Conservation (phyloP, 305 asterid genomes). For the Vinca major region DNA sequence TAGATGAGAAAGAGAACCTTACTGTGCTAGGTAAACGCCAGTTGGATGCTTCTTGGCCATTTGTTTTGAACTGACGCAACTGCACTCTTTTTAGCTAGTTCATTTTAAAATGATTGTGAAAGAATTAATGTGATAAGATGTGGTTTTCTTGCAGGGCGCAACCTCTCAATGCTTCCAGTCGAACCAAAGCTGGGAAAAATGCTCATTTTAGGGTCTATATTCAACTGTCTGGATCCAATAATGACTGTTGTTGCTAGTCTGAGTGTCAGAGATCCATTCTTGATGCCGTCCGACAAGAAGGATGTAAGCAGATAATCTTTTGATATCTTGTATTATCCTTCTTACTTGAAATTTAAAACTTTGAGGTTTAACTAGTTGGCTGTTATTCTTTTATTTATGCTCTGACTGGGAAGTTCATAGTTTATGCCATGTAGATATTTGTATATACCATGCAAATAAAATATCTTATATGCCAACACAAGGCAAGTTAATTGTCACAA, state of each 20-base stretch:
- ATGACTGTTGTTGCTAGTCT: conserved; percentile 91
- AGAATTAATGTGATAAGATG: conserved; percentile 13
- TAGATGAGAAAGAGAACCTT: conserved; percentile 76
- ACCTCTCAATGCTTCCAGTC: conserved; percentile 87
- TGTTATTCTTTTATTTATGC: too few relatives aligned
- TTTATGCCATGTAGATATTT: too few relatives aligned
- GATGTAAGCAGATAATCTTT: conserved; percentile 55
- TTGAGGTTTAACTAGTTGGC: neutral
- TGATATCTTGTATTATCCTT: conserved; percentile 2
- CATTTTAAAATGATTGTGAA: neutral
- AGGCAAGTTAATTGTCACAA: too few relatives aligned
- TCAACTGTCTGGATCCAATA: conserved; percentile 76
- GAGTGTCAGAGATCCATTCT: conserved; percentile 83
- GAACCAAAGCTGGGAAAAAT: conserved; percentile 98
- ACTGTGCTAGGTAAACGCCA: conserved; percentile 58
- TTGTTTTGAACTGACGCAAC: conserved; percentile 7
- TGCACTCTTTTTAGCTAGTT: conserved; percentile 3
- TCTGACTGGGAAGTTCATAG: too few relatives aligned
- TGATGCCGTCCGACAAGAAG: conserved; percentile 90
- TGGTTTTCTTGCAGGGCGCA: conserved; percentile 49
- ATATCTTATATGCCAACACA: too few relatives aligned
- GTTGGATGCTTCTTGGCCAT: conserved; percentile 14
- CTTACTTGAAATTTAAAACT: conserved; percentile 1
- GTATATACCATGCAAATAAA: too few relatives aligned
- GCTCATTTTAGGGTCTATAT: conserved; percentile 70